A percentile compares a stretch with the other conserved stretches of the same genome.
Evolutionary conservation across 148 eudicot genomes (phyloP).

Genomic region (Dysphania ambrosioides): DNA sequence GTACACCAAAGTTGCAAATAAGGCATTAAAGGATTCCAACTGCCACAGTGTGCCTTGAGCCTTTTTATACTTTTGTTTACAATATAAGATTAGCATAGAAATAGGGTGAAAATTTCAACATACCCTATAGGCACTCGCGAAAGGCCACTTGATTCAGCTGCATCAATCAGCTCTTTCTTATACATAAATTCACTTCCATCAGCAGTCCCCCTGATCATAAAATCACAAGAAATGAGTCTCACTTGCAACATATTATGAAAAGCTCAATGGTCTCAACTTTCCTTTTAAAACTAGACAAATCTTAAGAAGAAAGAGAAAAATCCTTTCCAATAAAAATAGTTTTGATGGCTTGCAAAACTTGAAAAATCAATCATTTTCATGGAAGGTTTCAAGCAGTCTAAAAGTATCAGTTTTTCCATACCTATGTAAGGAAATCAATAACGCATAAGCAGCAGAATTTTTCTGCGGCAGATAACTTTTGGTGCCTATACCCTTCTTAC

Average conservation of each 20-base stretch:
- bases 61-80: too few species aligned
- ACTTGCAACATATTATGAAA: not conserved
- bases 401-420: constrained; percentile 15
- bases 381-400: not conserved
- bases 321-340: not conserved
- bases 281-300: not conserved
- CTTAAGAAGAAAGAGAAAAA: not conserved
- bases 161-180: constrained; percentile 83
- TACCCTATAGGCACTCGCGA: constrained; percentile 80
- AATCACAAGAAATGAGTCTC: not conserved
- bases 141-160: constrained; percentile 96
- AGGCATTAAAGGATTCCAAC: too few species aligned
- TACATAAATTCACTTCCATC: constrained; percentile 64
- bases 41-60: too few species aligned
- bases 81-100: not conserved
- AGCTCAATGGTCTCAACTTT: not conserved
- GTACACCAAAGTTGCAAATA: too few species aligned
- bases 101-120: constrained; percentile 23
- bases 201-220: constrained; percentile 42
- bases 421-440: constrained; percentile 78
- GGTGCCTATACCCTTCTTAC: constrained; percentile 43
- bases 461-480: constrained; percentile 76
- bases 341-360: not conserved
- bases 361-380: not conserved
- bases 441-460: constrained; percentile 86